Evolutionary conservation across 148 eudicot genomes (phyloP).

Genomic region (Drosera capensis): DNA sequence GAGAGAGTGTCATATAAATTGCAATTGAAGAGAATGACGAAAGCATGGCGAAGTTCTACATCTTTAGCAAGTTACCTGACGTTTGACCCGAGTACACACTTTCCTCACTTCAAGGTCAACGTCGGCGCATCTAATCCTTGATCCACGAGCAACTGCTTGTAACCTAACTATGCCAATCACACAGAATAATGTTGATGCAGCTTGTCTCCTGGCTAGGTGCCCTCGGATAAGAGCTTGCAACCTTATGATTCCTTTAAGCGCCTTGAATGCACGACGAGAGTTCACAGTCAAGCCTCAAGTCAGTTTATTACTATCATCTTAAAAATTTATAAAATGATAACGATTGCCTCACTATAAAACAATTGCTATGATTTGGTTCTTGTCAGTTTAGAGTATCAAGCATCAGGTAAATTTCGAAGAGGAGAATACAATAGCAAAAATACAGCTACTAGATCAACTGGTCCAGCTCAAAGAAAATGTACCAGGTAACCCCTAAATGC

Average conservation of each 20-base stretch:
- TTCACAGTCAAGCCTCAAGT: conserved; percentile 16
- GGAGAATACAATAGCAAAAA: too few species aligned
- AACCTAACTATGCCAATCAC: conserved; percentile 34
- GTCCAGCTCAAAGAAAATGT: too few species aligned
- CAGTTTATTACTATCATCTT: too few species aligned
- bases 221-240: conserved; percentile 54
- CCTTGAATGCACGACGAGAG: conserved; percentile 50
- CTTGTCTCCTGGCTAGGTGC: conserved; percentile 44
- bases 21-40: too few species aligned
- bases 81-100: conserved; percentile 15
- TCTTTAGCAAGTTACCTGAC: conserved; percentile 29
- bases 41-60: too few species aligned
- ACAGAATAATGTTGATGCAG: conserved; percentile 32
- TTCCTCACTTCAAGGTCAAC: conserved; percentile 32
- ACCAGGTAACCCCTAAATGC: conserved; percentile 54
- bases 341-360: too few species aligned
- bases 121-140: conserved; percentile 30
- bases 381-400: too few species aligned
- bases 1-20: too few species aligned
- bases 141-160: conserved; percentile 45
- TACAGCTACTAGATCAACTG: too few species aligned
- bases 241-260: too few species aligned
- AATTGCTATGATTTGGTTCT: too few species aligned
- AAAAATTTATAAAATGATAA: not conserved
- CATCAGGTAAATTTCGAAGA: too few species aligned